These are phyloP conservation scores for Aspergillus pseudoviridinutans DNA, from an alignment of 2,329 filamentous ascomycete species.

Conservation along the genomic window DNA sequence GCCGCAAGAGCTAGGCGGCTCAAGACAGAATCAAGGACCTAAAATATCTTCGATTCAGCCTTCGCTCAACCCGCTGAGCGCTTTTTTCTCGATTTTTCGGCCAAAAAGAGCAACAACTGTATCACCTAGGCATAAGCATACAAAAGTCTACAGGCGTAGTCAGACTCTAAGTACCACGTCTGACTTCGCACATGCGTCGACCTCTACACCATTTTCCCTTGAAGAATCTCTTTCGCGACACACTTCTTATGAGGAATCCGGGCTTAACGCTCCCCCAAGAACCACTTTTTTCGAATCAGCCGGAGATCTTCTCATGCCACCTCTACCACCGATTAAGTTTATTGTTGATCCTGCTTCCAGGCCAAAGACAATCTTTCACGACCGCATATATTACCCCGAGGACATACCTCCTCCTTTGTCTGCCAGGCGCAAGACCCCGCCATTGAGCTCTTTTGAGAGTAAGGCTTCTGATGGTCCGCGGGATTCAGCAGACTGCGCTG, in stretches of 20 bases:
- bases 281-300: constrained; percentile 96
- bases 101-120: constrained; percentile 49
- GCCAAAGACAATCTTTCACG: constrained; percentile 90
- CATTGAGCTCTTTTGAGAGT: constrained; percentile 21
- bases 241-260: constrained; percentile 48
- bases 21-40: constrained; percentile 7
- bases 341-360: constrained; percentile 78
- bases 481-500: constrained; percentile 6
- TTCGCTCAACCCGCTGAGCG: constrained; percentile 51
- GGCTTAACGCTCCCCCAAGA: constrained; percentile 69
- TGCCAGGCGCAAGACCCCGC: constrained; percentile 39
- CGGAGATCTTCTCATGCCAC: constrained; percentile 86
- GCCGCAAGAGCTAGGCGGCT: not conserved
- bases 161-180: constrained; percentile 59
- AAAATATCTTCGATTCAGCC: constrained; percentile 12
- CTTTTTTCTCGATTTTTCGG: constrained; percentile 72
- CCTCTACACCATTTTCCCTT: constrained; percentile 1
- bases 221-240: constrained; percentile 42
- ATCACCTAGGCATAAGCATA: constrained; percentile 40
- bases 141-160: constrained; percentile 70
- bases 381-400: constrained; percentile 86
- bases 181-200: constrained; percentile 11
- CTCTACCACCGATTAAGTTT: constrained; percentile 75
- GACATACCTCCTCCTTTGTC: constrained; percentile 81
- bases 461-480: constrained; percentile 13